phyloP scores from a whole-genome alignment of 2,329 filamentous ascomycete species.

The Colletotrichum tropicale region DNA sequence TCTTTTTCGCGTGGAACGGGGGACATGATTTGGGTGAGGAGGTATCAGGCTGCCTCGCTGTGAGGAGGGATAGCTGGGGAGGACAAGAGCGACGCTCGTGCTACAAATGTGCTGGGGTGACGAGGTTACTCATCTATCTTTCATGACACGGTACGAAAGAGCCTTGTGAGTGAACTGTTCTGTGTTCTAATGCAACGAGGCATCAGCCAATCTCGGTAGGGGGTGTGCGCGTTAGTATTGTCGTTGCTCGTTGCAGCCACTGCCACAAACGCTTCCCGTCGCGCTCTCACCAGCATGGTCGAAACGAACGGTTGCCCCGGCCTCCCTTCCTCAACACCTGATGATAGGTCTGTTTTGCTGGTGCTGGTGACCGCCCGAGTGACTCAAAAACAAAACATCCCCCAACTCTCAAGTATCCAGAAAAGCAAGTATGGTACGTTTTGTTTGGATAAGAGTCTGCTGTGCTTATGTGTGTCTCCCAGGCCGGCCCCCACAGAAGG shows the following conservation, averaged over 20 bases:
- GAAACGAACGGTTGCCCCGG: neutral
- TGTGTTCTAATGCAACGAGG: neutral
- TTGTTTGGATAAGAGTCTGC: constrained; percentile 1
- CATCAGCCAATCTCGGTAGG: neutral
- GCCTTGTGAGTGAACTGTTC: neutral
- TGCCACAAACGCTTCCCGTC: constrained; percentile 1
- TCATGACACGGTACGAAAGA: neutral
- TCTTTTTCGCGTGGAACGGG: neutral
- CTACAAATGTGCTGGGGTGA: neutral
- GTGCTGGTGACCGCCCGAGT: neutral
- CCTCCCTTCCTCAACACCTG: neutral
- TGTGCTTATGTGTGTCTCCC: neutral
- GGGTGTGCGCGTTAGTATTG: neutral
- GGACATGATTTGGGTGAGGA: neutral
- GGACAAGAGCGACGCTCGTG: neutral
- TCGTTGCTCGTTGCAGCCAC: neutral
- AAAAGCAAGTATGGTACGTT: constrained; percentile 6
- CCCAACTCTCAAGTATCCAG: constrained; percentile 11
- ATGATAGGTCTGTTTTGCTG: neutral
- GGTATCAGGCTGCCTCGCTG: neutral
- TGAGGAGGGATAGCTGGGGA: neutral
- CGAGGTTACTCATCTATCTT: neutral
- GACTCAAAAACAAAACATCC: neutral
- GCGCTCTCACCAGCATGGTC: neutral
- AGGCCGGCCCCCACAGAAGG: neutral